Evolutionary conservation across 768 basidiomycete genomes (phyloP), one percentile per base, ranked within the genome.

Genomic region (Heimioporus sp.): DNA sequence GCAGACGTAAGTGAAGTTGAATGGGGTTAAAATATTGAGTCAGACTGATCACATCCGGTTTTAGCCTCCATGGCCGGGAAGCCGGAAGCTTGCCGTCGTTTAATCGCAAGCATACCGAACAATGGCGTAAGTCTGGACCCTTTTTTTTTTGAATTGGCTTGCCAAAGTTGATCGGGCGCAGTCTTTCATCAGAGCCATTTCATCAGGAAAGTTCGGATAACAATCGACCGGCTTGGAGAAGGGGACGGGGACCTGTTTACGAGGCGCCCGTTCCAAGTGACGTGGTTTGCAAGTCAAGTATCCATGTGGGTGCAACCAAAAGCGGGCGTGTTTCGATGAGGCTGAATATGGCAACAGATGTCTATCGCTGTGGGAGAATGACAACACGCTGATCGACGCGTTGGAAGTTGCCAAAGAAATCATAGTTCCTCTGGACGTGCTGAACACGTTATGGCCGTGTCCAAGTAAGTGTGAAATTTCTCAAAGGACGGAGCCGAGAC

Each of bases 381-480:
- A 91, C 62, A 76, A 71, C 7, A 69, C 76, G 4, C 71, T 89
- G 21, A 65, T 73, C 46, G 75, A 79, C 31, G 85, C 86, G 10
- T 66, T 91, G 30, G 78, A 85, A 21, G 73, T 90, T 11, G 90
- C 80, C 7, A 87, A 87, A 63, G 73, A 76, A 0, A 80, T 90
- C 51, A 70, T 89, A 24, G 61, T 76, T 10, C 78, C 83, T 3
- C 72, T 88, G 34, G 87, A 90, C 49, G 78, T 81, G 15, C 74
- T 89, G 65, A 86, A 85, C 57, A 75, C 74, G 20, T 72, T 90
- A 30, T 91, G 89, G 88, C 86, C 85, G 3, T 80, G 77, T 46
- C 69, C 69, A 42, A 69, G 79, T 80, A 52, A 63, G 76, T 63
- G 35, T 45, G 10, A 21, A 38, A 28, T 4, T 28, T 28, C 24